These are phyloP conservation scores for Aspergillus fischeri DNA, from an alignment of 2,329 filamentous ascomycete genomes.

Conservation along the genomic window DNA sequence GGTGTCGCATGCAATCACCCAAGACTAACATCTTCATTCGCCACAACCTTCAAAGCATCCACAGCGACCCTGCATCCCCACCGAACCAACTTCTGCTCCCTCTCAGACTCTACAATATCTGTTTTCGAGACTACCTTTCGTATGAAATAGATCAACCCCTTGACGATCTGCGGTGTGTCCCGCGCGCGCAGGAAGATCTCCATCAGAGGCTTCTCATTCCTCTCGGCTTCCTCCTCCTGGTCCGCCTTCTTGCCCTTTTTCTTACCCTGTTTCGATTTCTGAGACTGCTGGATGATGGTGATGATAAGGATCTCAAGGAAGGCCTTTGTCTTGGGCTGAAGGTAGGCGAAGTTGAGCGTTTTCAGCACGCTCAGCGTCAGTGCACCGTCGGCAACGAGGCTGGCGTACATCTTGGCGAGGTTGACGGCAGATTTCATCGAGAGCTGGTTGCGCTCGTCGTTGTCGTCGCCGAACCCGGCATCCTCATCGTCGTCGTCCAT, in stretches of 20 bases:
- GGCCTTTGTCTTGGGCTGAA: conserved; percentile 69
- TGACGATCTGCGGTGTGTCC: conserved; percentile 63
- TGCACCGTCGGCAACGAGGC: conserved; percentile 57
- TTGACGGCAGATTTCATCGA: conserved; percentile 61
- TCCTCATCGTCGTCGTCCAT: conserved; percentile 62
- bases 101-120: conserved; percentile 47
- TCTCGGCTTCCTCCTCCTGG: conserved; percentile 20
- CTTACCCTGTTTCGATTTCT: conserved; percentile 42
- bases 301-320: conserved; percentile 81
- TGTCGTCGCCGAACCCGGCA: conserved; percentile 51
- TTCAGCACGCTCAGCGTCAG: conserved; percentile 57
- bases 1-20: not conserved
- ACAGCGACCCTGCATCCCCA: conserved; percentile 42
- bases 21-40: conserved; percentile 13
- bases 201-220: conserved; percentile 56
- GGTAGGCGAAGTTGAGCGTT: conserved; percentile 68
- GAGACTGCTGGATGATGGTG: conserved; percentile 65
- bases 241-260: conserved; percentile 16
- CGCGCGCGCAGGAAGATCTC: conserved; percentile 64
- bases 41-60: conserved; percentile 37
- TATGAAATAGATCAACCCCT: conserved; percentile 75
- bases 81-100: conserved; percentile 50
- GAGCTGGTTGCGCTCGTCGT: conserved; percentile 50
- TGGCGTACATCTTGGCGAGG: conserved; percentile 63
- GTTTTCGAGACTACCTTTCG: conserved; percentile 69